Evolutionary conservation across 805 yeast species (phyloP), one percentile per base, ranked within the genome.

Genomic region (Brettanomyces anomalus): DNA sequence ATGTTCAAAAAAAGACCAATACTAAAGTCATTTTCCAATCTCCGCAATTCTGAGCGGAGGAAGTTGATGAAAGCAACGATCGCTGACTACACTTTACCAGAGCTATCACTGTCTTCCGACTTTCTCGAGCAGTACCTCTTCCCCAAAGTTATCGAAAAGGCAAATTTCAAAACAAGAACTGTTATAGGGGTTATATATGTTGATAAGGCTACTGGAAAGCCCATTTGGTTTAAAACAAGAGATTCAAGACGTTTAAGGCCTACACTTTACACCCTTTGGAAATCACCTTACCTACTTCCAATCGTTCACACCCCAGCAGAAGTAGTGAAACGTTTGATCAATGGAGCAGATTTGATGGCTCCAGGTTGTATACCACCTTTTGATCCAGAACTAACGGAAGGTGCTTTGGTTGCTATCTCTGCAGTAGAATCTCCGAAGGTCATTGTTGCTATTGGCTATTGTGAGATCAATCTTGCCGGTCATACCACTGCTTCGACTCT

Each of bases 311-410:
- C 97, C 0, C 88, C 85, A 56, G 74, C 75, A 11, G 76, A 72
- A 50, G 96, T 90, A 2, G 70, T 90, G 15, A 80, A 74, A 39
- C 75, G 77, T 11, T 62, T 88, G n/a, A 64, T 70, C 28, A 76
- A 76, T 45, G 96, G 97, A 11, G 96, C 97, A 0, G 74, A 84
- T 52, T 61, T 85, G 48, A 83, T 84, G 88, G 66, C 82, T 30
- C 84, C 88, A 3, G 94, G 94, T 0, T 71, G 78, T 4, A 55
- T 72, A 4, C 75, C 77, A 0, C 81, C 81, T 2, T 79, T 83
- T 51, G 85, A 81, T 39, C 36, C 49, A 0, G 50, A 70, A 4
- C 66, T 74, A 4, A 52, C 48, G 3, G 62, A 61, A 37, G 94
- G 87, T 0, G 54, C 70, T 0, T 55, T 85, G 3, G 95, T 88